Evolutionary conservation across 306 rosid species (phyloP).

Genomic region (Luffa aegyptiaca): DNA sequence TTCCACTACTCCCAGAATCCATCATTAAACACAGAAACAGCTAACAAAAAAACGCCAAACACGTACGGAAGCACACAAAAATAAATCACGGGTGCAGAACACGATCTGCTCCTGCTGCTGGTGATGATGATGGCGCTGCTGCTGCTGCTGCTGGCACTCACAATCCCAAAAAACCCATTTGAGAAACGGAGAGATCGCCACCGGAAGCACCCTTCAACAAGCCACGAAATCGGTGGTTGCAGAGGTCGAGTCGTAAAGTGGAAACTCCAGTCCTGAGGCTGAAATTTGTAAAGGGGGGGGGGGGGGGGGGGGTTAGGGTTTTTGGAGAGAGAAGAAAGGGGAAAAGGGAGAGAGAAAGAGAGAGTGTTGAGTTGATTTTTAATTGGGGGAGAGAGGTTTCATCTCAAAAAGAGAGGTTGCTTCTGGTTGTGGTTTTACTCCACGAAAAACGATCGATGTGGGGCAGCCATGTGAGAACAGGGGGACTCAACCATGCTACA

Average conservation of each 20-base stretch:
- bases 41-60: neutral
- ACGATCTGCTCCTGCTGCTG: neutral
- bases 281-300: constrained; percentile 13
- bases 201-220: neutral
- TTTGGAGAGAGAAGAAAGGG: neutral
- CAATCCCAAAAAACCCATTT: constrained; percentile 15
- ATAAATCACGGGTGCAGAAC: constrained; percentile 5
- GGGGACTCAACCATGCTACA: neutral
- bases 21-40: constrained; percentile 15
- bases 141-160: neutral
- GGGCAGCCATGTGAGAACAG: neutral
- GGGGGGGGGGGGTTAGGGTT: constrained; percentile 6
- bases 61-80: neutral
- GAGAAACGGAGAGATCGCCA: neutral
- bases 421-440: constrained; percentile 20
- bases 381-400: neutral
- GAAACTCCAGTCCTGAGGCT: constrained; percentile 29
- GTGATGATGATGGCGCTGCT: neutral
- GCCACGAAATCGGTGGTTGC: constrained; percentile 8
- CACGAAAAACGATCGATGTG: constrained; percentile 26
- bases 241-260: constrained; percentile 1
- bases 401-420: constrained; percentile 31
- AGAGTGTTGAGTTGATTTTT: neutral
- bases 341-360: neutral
- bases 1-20: constrained; percentile 88